These are phyloP conservation scores for Quercus mongolica DNA, from an alignment of 306 rosid genomes.

Conservation along the genomic window DNA sequence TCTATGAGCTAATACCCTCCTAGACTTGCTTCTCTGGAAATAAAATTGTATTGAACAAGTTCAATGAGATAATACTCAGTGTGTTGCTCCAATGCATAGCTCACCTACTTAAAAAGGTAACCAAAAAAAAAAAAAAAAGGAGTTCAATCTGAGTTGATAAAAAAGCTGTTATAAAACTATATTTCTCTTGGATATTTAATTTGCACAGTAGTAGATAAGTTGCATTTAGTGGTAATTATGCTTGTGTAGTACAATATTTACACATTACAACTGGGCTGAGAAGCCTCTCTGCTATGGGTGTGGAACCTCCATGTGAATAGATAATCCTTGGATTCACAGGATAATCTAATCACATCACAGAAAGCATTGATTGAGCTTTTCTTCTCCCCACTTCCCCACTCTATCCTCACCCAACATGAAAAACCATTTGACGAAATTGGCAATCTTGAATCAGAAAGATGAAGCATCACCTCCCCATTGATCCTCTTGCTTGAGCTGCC, in stretches of 20 bases:
- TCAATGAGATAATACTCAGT: too few relatives aligned
- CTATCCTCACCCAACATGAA: conserved; percentile 91
- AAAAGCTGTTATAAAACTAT: conserved; percentile 15
- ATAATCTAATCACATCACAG: conserved; percentile 64
- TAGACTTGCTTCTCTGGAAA: too few relatives aligned
- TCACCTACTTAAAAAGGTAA: too few relatives aligned
- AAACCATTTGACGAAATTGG: conserved; percentile 66
- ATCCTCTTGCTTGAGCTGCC: conserved; percentile 59
- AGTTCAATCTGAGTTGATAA: background rate
- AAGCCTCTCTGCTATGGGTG: conserved; percentile 46
- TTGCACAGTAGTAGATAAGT: background rate
- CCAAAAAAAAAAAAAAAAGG: background rate
- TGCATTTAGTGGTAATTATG: background rate
- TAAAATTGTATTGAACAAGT: too few relatives aligned
- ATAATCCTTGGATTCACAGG: conserved; percentile 73
- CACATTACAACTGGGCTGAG: conserved; percentile 41
- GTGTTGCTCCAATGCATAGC: too few relatives aligned
- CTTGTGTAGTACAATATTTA: conserved; percentile 20
- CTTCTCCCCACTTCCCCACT: conserved; percentile 54
- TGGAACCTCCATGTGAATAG: conserved; percentile 88
- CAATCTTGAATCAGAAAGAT: conserved; percentile 39
- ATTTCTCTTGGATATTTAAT: conserved; percentile 1
- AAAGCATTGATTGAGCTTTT: conserved; percentile 50
- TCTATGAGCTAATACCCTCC: background rate
- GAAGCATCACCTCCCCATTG: conserved; percentile 69